Base-by-base conservation (phyloP, 1,284 basidiomycete genomes). In the Sporisorium sorghi region DNA sequence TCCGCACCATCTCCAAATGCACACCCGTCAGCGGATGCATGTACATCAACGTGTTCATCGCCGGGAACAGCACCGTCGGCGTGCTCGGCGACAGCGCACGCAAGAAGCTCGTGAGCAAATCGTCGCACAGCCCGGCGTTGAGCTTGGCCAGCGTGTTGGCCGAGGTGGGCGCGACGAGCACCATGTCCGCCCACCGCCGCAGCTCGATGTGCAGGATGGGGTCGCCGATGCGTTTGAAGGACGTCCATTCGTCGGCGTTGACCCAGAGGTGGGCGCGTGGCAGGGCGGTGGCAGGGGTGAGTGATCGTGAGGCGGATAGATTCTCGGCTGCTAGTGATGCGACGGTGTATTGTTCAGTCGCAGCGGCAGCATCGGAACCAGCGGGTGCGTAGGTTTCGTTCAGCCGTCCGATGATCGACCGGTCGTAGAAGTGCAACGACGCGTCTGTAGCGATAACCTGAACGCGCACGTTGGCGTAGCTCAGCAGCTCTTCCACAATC, bases 41-140 rank as follows among this genome's bases (percentile, higher is more conserved):
- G 83, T 92, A 98, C 96, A 99, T 98, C 73, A 93, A 87, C 6
- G 95, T 98, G 85, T 99, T 99, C 96, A 98, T 99, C 0, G 97
- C 96, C 3, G 96, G 97, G 80, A 95, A 98, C 32, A 98, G 85
- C 77, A 91, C 92, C 17, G 93, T 93, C 2, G 92, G 91, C 0
- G 92, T 96, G 2, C 88, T 88, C 0, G 93, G 91, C 9, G 91
- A 87, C 0, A 97, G 87, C 0, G 95, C 96, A 17, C 96, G 90
- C 64, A 99, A 88, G 10, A 98, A 87, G 7, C 92, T 94, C 2
- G 94, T 95, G 23, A 90, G 90, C 32, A 98, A 89, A 82, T 96
- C 96, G 83, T 99, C 95, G 82, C 94, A 97, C 1, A 91, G 77
- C 0, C 96, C 96, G 37, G 90, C 88, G 0, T 93, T 91, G 49